A percentile compares a stretch with the other conserved stretches of the same genome.
Conservation (phyloP, 805 yeast species). For the Lipomyces starkeyi region DNA sequence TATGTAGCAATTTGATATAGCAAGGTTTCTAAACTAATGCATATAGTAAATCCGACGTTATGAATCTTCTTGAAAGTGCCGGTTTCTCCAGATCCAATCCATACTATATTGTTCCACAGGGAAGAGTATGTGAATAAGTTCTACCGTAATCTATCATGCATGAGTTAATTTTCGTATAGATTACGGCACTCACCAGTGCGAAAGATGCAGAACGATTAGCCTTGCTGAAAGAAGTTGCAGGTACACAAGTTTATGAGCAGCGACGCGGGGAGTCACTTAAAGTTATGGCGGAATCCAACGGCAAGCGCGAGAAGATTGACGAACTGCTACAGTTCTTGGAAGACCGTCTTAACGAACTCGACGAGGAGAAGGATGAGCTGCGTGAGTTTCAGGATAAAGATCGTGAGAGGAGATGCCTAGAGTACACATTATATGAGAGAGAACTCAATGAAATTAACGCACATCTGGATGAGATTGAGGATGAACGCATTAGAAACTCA, state of each 20-base stretch:
- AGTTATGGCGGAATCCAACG: slow-evolving; percentile 76
- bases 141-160: neutral
- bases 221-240: slow-evolving; percentile 88
- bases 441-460: slow-evolving; percentile 69
- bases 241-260: slow-evolving; percentile 87
- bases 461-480: slow-evolving; percentile 66
- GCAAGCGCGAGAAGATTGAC: slow-evolving; percentile 72
- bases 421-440: slow-evolving; percentile 76
- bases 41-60: slow-evolving; percentile 65
- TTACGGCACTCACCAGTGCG: slow-evolving; percentile 86
- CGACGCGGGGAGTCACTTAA: slow-evolving; percentile 77
- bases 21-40: neutral
- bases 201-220: slow-evolving; percentile 81
- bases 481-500: slow-evolving; percentile 58
- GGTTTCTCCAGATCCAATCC: slow-evolving; percentile 92
- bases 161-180: neutral
- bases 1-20: neutral
- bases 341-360: slow-evolving; percentile 75
- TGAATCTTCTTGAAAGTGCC: slow-evolving; percentile 83
- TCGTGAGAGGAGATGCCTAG: slow-evolving; percentile 69
- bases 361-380: slow-evolving; percentile 77
- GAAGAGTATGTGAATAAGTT: slow-evolving; percentile 54
- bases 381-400: slow-evolving; percentile 71
- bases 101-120: slow-evolving; percentile 96
- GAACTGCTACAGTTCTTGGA: slow-evolving; percentile 70